Percentiles rank a stretch among this genome's conserved stretches.
phyloP scores from a whole-genome alignment of 768 basidiomycete species.

The Trametes villosa region DNA sequence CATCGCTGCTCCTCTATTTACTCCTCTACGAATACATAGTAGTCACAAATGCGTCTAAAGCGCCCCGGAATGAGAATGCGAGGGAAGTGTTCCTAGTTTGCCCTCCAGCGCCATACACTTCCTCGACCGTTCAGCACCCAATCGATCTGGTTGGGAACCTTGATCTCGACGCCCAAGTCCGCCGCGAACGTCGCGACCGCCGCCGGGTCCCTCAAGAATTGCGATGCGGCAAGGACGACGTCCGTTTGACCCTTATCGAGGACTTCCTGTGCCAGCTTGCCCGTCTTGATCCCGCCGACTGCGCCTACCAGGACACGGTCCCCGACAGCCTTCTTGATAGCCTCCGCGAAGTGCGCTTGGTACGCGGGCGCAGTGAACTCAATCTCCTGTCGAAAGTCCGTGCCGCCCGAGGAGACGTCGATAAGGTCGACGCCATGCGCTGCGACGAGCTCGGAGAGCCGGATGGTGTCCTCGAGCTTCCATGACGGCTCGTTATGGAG shows the following conservation, averaged over 20 bases:
- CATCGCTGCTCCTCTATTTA: too few species aligned
- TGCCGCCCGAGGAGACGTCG: slow-evolving; percentile 73
- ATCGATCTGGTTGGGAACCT: slow-evolving; percentile 52
- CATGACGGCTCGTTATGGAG: slow-evolving; percentile 65
- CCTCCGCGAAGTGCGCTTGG: slow-evolving; percentile 16
- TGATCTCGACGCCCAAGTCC: slow-evolving; percentile 52
- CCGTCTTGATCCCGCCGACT: slow-evolving; percentile 60
- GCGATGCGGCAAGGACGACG: slow-evolving; percentile 37
- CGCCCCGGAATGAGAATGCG: too few species aligned
- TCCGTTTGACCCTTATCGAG: slow-evolving; percentile 63
- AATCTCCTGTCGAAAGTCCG: slow-evolving; percentile 47
- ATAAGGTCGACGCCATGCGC: slow-evolving; percentile 74
- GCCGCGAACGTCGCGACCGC: slow-evolving; percentile 51
- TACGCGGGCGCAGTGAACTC: slow-evolving; percentile 37
- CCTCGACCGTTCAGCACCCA: slow-evolving; percentile 46
- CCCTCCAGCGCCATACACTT: neutral
- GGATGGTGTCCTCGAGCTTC: slow-evolving; percentile 68
- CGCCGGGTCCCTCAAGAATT: slow-evolving; percentile 61
- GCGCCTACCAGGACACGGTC: slow-evolving; percentile 50
- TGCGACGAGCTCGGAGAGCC: slow-evolving; percentile 59
- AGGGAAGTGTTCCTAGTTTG: too few species aligned
- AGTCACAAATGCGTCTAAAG: too few species aligned
- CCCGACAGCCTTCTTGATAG: slow-evolving; percentile 47
- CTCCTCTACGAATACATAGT: too few species aligned
- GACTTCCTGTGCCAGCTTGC: slow-evolving; percentile 59